Evolutionary conservation across 768 basidiomycete species (phyloP).

Genomic region (Lactarius sp.): DNA sequence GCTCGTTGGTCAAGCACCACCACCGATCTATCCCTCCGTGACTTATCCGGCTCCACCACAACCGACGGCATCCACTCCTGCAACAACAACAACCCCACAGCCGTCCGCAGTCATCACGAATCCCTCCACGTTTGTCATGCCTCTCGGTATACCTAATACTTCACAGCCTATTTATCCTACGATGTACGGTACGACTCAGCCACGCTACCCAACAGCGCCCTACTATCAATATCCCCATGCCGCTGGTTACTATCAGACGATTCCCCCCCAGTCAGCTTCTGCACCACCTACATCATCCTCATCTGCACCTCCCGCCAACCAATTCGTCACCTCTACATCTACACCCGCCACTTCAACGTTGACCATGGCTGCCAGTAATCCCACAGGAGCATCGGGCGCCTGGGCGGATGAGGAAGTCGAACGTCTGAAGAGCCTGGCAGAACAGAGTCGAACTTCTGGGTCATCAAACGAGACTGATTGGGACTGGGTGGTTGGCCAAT

Average conservation of each 20-base stretch:
- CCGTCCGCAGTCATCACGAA: constrained; percentile 57
- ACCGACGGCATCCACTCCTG: constrained; percentile 29
- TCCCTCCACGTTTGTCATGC: constrained; percentile 67
- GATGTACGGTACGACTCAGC: constrained; percentile 32
- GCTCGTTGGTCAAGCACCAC: constrained; percentile 61
- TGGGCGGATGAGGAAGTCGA: constrained; percentile 80
- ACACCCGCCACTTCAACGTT: constrained; percentile 19
- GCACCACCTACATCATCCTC: constrained; percentile 27
- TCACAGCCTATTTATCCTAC: constrained; percentile 40
- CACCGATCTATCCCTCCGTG: constrained; percentile 46
- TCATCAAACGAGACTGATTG: constrained; percentile 59
- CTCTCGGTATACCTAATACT: constrained; percentile 46
- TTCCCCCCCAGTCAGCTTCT: constrained; percentile 20
- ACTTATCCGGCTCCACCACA: constrained; percentile 30
- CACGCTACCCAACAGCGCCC: constrained; percentile 55
- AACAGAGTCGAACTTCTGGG: constrained; percentile 50
- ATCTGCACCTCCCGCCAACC: constrained; percentile 28
- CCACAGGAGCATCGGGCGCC: constrained; percentile 55
- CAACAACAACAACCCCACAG: constrained; percentile 33
- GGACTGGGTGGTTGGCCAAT: constrained; percentile 71
- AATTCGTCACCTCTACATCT: constrained; percentile 17
- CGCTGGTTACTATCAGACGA: constrained; percentile 30
- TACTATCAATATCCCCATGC: constrained; percentile 54
- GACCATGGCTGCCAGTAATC: constrained; percentile 23
- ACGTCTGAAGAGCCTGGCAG: constrained; percentile 59